These are phyloP conservation scores for Zopfochytrium polystomum DNA, from an alignment of 371 early-diverging fungal species.

Conservation along the genomic window DNA sequence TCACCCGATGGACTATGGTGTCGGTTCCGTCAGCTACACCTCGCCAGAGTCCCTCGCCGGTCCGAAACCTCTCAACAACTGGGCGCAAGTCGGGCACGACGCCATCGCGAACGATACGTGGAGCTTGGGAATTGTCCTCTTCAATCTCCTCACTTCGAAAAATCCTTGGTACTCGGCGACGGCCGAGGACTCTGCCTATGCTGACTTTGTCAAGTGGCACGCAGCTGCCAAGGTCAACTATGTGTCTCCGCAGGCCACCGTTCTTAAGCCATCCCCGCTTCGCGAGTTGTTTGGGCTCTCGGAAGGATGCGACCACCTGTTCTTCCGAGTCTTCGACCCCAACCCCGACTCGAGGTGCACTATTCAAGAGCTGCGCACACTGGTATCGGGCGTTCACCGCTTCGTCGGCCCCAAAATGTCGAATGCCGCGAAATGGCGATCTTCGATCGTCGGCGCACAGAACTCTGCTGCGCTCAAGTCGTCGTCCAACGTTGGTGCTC, in stretches of 20 bases:
- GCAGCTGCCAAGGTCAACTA: conserved; percentile 69
- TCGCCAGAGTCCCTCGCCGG: conserved; percentile 77
- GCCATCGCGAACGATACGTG: conserved; percentile 76
- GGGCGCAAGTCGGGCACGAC: conserved; percentile 42
- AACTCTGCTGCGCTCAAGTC: not conserved
- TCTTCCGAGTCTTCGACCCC: conserved; percentile 67
- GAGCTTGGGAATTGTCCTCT: conserved; percentile 73
- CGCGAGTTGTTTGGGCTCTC: conserved; percentile 59
- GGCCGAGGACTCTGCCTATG: conserved; percentile 11
- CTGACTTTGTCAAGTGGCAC: conserved; percentile 57
- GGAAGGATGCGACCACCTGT: conserved; percentile 63
- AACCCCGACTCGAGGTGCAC: conserved; percentile 66
- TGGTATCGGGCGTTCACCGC: conserved; percentile 3
- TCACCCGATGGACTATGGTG: conserved; percentile 77
- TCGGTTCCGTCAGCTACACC: conserved; percentile 91
- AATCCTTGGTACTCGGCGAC: conserved; percentile 58
- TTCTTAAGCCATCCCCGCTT: conserved; percentile 53
- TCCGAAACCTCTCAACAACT: conserved; percentile 40
- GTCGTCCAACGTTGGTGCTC: not conserved
- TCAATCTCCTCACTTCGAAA: conserved; percentile 71
- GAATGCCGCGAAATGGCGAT: not conserved
- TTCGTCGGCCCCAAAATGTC: conserved; percentile 8
- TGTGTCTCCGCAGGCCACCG: conserved; percentile 51
- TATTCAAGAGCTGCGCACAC: conserved; percentile 28
- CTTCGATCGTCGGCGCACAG: not conserved